phyloP scores from a whole-genome alignment of 495 filamentous ascomycete genomes.

The Hypomontagnella submonticulosa region DNA sequence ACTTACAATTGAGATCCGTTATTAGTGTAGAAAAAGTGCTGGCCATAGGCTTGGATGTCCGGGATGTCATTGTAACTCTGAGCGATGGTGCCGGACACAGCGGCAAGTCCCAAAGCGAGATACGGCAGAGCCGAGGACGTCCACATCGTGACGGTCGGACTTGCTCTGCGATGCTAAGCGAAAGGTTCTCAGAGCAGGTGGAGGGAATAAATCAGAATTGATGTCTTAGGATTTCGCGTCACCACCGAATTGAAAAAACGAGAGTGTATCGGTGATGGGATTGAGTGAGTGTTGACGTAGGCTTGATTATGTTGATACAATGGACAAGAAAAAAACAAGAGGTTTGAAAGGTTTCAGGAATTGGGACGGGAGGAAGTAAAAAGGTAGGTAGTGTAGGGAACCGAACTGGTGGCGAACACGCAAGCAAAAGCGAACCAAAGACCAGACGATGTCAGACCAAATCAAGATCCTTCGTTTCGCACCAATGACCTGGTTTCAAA shows the following conservation, averaged over 20 bases:
- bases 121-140: constrained; percentile 35
- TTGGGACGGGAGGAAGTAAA: constrained; percentile 10
- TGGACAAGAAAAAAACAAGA: constrained; percentile 22
- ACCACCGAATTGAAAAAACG: constrained; percentile 34
- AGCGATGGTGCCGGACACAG: constrained; percentile 41
- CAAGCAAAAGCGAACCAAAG: constrained; percentile 26
- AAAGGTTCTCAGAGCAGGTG: constrained; percentile 23
- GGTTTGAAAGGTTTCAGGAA: constrained; percentile 14
- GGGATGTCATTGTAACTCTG: constrained; percentile 46
- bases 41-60: constrained; percentile 42
- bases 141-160: constrained; percentile 40
- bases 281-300: constrained; percentile 27
- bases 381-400: background rate
- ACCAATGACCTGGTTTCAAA: constrained; percentile 40
- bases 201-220: constrained; percentile 5
- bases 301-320: constrained; percentile 15
- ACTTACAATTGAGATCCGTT: constrained; percentile 50
- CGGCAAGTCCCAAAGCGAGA: constrained; percentile 42
- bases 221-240: constrained; percentile 7
- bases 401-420: constrained; percentile 26
- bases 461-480: constrained; percentile 31
- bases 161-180: constrained; percentile 21
- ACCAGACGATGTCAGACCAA: constrained; percentile 23
- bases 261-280: constrained; percentile 27
- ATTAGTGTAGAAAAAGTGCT: constrained; percentile 51